These are phyloP conservation scores for Coemansia sp. DNA, from an alignment of 192 early-diverging fungal species.

Conservation along the genomic window DNA sequence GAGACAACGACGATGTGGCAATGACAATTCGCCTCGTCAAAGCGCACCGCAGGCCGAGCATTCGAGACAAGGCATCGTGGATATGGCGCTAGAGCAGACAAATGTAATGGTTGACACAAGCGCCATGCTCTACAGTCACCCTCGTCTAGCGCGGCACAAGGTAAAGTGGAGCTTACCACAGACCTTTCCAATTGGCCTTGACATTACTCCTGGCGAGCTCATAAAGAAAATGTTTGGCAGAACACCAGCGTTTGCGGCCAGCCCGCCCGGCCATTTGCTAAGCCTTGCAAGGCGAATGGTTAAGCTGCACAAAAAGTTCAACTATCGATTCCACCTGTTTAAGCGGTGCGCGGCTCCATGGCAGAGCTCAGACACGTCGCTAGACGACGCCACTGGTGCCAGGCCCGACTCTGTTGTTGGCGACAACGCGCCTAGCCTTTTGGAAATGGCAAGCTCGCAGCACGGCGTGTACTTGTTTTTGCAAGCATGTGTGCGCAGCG, in stretches of 20 bases:
- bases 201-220: conserved; percentile 10
- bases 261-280: conserved; percentile 26
- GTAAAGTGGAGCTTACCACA: conserved; percentile 25
- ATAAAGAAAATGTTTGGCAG: conserved; percentile 22
- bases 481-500: conserved; percentile 50
- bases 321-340: conserved; percentile 50
- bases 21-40: neutral
- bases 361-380: conserved; percentile 22
- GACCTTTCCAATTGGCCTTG: conserved; percentile 28
- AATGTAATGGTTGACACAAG: conserved; percentile 17
- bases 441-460: conserved; percentile 24
- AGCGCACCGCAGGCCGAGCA: neutral
- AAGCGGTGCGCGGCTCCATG: conserved; percentile 54
- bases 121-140: conserved; percentile 33
- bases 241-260: neutral
- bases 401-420: neutral
- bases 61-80: neutral
- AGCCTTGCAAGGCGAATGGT: conserved; percentile 49
- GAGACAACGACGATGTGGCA: neutral
- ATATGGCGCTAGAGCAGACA: conserved; percentile 9
- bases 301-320: conserved; percentile 42
- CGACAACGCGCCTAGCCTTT: conserved; percentile 7
- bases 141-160: conserved; percentile 10
- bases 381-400: neutral
- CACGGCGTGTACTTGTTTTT: conserved; percentile 55